Evolutionary conservation across 495 filamentous ascomycete genomes (phyloP), one percentile per base, ranked within the genome.

Genomic region (Pyronema omphalodes): DNA sequence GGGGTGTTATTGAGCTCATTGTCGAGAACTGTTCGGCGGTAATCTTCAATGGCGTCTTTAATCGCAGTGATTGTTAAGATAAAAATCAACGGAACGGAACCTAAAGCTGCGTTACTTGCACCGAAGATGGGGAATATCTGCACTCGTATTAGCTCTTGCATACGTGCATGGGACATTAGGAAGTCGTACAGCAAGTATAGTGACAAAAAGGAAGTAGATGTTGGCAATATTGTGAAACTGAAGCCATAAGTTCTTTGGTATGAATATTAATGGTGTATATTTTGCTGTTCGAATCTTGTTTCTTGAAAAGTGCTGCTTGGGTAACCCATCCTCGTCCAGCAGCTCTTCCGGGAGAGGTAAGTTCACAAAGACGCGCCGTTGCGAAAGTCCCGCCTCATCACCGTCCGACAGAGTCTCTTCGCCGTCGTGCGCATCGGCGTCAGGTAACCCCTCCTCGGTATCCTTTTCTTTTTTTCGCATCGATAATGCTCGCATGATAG

Each of bases 181-280:
- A 44, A 46, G 44, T 75, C 88, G 68, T 80, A 96, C 93, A 58
- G 80, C 76, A 53, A 99, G 78, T 65, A 99, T 89, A 67, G 94
- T 89, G 57, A 91, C 77, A 70, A 95, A 94, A 53, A 96, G 73
- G 74, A 99, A 99, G 68, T 94, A 99, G 39, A 96, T 80, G 68
- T 96, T 99, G 52, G 93, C 93, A 59, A 99, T 85, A 67, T 96
- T 96, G 70, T 96, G 88, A 66, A 99, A 96, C 67, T 99, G 93
- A 55, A 91, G 81, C 76, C 80, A 99, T 53, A 96, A 66, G 67
- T 99, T 94, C 70, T 96, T 95, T 8, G 93, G 93, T n/a, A 96
- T 68, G 71, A 99, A 99, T 58, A 83, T 93, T 51, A 99, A 69
- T 11, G 93, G 80, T 3, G 93, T 96, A 68, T 95, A 99, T 67